These are phyloP conservation scores for Alternaria sp. DNA, from an alignment of 2,329 filamentous ascomycete genomes.

Conservation along the genomic window DNA sequence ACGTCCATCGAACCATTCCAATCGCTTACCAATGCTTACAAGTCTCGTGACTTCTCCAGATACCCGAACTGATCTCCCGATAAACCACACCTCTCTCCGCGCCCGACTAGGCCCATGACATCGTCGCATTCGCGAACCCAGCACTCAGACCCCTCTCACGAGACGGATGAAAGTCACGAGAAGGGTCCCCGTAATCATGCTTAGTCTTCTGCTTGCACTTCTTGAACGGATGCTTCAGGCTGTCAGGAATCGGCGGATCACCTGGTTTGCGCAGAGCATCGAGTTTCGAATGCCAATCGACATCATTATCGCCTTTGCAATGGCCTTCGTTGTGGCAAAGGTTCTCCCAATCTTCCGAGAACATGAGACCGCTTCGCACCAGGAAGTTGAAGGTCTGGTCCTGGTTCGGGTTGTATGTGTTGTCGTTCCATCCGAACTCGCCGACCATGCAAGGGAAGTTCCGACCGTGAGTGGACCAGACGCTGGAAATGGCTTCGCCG, in stretches of 20 bases:
- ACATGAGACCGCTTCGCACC: background rate
- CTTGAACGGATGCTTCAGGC: background rate
- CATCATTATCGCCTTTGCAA: background rate
- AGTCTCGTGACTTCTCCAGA: background rate
- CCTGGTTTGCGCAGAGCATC: background rate
- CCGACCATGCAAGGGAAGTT: slow-evolving; percentile 29
- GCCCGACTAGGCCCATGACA: background rate
- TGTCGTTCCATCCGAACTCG: slow-evolving; percentile 15
- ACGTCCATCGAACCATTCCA: background rate
- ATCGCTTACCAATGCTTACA: background rate
- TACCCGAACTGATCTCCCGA: background rate
- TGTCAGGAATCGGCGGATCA: background rate
- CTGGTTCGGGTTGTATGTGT: background rate
- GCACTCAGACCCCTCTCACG: background rate
- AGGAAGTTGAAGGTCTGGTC: slow-evolving; percentile 13
- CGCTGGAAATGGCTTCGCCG: slow-evolving; percentile 21
- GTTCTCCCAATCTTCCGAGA: slow-evolving; percentile 12
- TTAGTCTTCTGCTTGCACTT: background rate
- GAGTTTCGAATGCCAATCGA: background rate
- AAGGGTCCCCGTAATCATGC: background rate
- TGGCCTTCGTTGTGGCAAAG: slow-evolving; percentile 9
- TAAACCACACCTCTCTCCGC: background rate
- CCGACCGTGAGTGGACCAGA: background rate
- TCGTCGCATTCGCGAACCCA: background rate
- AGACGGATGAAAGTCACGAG: background rate